phyloP scores from a whole-genome alignment of 345 rosid genomes.

The Isatis tinctoria region DNA sequence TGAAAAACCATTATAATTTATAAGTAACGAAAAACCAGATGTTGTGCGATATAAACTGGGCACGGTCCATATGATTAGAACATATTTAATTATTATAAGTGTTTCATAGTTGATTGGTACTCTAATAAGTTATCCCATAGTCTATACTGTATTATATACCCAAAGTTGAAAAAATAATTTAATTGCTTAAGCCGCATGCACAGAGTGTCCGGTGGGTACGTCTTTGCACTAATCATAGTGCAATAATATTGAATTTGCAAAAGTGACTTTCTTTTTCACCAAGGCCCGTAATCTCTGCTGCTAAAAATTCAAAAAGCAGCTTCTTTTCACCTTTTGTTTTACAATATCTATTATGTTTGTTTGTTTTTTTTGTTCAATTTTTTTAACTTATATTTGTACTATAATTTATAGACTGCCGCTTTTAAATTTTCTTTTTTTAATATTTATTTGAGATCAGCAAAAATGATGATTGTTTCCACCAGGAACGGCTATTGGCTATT shows the following conservation, averaged over 20 bases:
- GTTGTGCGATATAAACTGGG: not conserved
- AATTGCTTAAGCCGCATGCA: conserved; percentile 4
- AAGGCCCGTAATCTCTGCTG: no score
- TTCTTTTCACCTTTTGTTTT: not conserved
- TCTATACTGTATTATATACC: not conserved
- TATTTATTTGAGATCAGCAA: not conserved
- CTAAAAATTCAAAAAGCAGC: no score
- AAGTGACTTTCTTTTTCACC: no score
- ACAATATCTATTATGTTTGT: not conserved
- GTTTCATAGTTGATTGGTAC: not conserved
- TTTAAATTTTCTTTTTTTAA: not conserved
- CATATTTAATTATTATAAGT: no score
- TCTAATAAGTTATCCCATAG: not conserved
- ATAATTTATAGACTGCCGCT: not conserved
- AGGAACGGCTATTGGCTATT: conserved; percentile 10
- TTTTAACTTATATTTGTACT: not conserved
- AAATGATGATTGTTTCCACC: conserved; percentile 9
- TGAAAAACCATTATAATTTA: no score
- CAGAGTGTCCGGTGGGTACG: conserved; percentile 15
- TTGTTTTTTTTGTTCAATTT: not conserved
- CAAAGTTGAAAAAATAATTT: not conserved
- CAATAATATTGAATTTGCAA: conserved; percentile 12
- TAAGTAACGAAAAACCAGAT: no score
- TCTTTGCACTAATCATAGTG: conserved; percentile 19
- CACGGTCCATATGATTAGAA: not conserved